phyloP scores from a whole-genome alignment of 805 yeast species.

The Priceomyces fermenticarens region DNA sequence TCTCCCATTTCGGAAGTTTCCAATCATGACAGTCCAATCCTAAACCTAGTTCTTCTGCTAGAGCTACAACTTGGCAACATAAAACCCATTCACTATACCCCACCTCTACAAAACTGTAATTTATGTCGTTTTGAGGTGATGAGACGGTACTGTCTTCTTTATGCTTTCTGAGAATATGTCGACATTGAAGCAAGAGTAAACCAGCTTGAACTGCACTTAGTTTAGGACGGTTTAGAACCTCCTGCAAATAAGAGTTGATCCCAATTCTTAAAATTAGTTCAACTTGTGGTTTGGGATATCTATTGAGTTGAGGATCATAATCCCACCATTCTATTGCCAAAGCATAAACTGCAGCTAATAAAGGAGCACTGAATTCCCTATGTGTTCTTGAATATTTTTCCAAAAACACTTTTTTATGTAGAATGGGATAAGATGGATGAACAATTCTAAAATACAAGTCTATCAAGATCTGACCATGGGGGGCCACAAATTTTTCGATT shows the following conservation, averaged over 20 bases:
- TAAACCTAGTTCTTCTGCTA: conserved; percentile 87
- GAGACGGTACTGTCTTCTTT: conserved; percentile 8
- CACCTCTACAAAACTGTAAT: conserved; percentile 20
- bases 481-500: conserved; percentile 83
- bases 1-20: conserved; percentile 94
- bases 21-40: conserved; percentile 89
- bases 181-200: conserved; percentile 67
- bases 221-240: conserved; percentile 82
- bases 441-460: conserved; percentile 80
- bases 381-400: conserved; percentile 91
- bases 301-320: conserved; percentile 71
- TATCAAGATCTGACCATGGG: conserved; percentile 80
- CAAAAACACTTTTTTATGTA: conserved; percentile 86
- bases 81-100: conserved; percentile 77
- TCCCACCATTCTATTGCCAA: conserved; percentile 96
- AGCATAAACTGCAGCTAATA: conserved; percentile 86
- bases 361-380: conserved; percentile 86
- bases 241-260: conserved; percentile 68
- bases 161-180: conserved; percentile 28
- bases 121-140: conserved; percentile 14
- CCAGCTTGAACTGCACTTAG: conserved; percentile 92
- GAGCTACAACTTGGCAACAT: conserved; percentile 80
- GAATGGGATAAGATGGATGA: conserved; percentile 88
- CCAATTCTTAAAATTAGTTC: conserved; percentile 45
- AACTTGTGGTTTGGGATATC: conserved; percentile 76